A percentile compares a stretch with the other conserved stretches of the same genome.
phyloP scores from a whole-genome alignment of 1,284 basidiomycete genomes.

The Ustilago shanxiensis region DNA sequence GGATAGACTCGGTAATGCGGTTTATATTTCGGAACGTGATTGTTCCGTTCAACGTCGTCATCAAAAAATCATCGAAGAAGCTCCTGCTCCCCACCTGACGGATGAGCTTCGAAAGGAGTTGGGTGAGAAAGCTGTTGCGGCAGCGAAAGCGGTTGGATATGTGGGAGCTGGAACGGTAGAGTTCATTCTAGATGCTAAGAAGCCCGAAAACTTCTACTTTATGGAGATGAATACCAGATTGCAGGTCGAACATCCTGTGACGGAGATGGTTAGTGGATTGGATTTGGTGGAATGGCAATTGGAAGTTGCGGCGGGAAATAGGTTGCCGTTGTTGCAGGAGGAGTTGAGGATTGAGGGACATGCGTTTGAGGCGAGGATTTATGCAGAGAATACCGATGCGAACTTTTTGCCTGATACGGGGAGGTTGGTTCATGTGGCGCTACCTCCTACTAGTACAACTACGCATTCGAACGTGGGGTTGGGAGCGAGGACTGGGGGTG shows the following conservation, averaged over 20 bases:
- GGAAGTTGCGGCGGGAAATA: constrained; percentile 84
- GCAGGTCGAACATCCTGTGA: constrained; percentile 85
- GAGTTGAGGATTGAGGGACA: constrained; percentile 87
- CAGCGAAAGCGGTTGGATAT: constrained; percentile 89
- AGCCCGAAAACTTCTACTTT: constrained; percentile 57
- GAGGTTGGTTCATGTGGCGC: constrained; percentile 78
- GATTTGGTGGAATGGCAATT: constrained; percentile 96
- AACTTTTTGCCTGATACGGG: constrained; percentile 90
- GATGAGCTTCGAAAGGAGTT: constrained; percentile 82
- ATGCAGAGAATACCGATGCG: constrained; percentile 80
- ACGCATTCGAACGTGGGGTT: constrained; percentile 27
- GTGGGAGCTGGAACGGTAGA: constrained; percentile 93
- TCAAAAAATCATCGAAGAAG: constrained; percentile 96
- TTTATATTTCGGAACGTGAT: constrained; percentile 92
- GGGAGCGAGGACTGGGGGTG: neutral
- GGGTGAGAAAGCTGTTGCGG: constrained; percentile 87
- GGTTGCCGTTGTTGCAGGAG: constrained; percentile 81
- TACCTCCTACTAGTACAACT: constrained; percentile 71
- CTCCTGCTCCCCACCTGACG: constrained; percentile 88
- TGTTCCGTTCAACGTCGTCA: constrained; percentile 93
- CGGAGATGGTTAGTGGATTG: constrained; percentile 92
- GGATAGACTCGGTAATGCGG: constrained; percentile 76
- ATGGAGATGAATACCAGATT: constrained; percentile 82
- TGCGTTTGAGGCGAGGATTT: constrained; percentile 95
- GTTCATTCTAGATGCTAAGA: constrained; percentile 50